These are phyloP conservation scores for Stephania japonica DNA, from an alignment of 164 flowering plant species.

Conservation along the genomic window DNA sequence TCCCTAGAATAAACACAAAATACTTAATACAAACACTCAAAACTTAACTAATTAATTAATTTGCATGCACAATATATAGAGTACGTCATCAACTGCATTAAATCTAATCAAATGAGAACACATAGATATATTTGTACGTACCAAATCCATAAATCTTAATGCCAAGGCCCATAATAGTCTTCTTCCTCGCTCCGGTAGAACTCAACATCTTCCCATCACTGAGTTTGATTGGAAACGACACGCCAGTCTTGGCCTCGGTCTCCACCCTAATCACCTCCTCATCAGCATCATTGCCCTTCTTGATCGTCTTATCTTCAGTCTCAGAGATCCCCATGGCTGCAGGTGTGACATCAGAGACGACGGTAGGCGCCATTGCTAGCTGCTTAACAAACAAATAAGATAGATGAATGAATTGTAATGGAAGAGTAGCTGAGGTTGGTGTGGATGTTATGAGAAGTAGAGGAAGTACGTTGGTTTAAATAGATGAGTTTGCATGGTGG, in stretches of 20 bases:
- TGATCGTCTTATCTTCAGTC: not conserved
- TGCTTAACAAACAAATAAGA: not conserved
- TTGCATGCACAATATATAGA: no score
- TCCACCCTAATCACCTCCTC: slow-evolving; percentile 27
- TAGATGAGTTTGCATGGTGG: not conserved
- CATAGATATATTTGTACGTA: slow-evolving; percentile 10
- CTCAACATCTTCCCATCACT: slow-evolving; percentile 45
- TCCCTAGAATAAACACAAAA: slow-evolving; percentile 26
- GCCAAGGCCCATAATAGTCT: slow-evolving; percentile 43
- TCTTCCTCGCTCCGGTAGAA: slow-evolving; percentile 53
- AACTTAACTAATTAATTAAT: no score
- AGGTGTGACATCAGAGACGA: slow-evolving; percentile 28
- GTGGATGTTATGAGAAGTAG: not conserved
- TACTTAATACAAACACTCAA: no score
- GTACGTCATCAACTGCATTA: no score
- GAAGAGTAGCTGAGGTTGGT: not conserved
- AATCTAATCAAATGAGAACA: no score
- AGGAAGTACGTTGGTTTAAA: not conserved
- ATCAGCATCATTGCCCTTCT: not conserved
- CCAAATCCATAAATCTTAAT: slow-evolving; percentile 61
- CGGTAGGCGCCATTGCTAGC: slow-evolving; percentile 16
- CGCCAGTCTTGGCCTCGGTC: slow-evolving; percentile 54
- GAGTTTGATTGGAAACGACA: slow-evolving; percentile 44
- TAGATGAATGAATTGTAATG: not conserved
- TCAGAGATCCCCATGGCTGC: not conserved